Evolutionary conservation across 176 grass and related monocot genomes (phyloP).

Genomic region (Eleusine indica): DNA sequence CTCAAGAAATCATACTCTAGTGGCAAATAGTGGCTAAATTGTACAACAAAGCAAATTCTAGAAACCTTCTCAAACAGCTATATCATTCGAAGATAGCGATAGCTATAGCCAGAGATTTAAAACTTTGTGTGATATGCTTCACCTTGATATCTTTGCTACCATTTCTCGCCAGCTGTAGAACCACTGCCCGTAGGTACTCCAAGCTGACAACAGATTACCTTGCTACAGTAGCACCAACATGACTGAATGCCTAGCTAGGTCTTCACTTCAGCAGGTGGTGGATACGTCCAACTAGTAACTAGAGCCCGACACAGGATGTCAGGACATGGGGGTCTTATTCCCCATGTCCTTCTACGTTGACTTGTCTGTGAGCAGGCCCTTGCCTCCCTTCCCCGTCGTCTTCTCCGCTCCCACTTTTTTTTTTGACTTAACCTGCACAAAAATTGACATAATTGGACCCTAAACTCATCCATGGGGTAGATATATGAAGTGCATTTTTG

Average conservation of each 20-base stretch:
- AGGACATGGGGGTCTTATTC: conserved; percentile 69
- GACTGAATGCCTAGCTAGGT: conserved; percentile 54
- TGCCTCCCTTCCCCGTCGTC: conserved; percentile 68
- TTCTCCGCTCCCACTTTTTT: neutral
- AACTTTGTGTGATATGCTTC: conserved; percentile 7
- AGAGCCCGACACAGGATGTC: conserved; percentile 59
- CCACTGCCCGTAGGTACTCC: conserved; percentile 65
- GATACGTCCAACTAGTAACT: conserved; percentile 67
- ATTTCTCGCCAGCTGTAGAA: conserved; percentile 56
- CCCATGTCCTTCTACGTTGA: conserved; percentile 67
- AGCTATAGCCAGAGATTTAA: no score
- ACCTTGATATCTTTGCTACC: conserved; percentile 76
- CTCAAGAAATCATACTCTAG: no score
- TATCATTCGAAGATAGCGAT: no score
- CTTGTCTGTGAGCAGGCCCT: conserved; percentile 61
- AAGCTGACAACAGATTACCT: conserved; percentile 67
- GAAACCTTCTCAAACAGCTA: no score
- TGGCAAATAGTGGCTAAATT: no score
- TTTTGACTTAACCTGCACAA: no score
- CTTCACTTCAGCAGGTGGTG: conserved; percentile 62
- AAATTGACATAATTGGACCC: no score
- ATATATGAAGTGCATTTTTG: no score
- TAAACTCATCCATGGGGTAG: no score
- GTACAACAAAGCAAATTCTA: no score
- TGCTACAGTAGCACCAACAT: conserved; percentile 63